Evolutionary conservation across 1,284 basidiomycete genomes (phyloP).

Genomic region (Rhodotorula sp.): DNA sequence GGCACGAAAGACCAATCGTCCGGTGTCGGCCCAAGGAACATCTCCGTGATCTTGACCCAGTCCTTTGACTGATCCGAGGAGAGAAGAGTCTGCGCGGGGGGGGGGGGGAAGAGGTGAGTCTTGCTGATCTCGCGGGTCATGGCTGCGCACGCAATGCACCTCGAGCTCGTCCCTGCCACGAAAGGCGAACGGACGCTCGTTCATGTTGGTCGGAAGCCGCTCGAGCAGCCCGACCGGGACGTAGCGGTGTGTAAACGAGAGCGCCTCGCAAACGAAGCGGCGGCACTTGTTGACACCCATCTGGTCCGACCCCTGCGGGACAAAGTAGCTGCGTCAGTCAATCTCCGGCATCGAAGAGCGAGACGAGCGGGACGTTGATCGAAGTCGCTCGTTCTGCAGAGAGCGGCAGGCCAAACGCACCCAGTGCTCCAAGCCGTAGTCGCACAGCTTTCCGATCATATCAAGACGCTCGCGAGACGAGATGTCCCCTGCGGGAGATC

Average conservation of each 20-base stretch:
- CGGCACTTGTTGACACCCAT: constrained; percentile 85
- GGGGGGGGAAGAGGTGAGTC: background rate
- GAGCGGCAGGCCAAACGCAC: constrained; percentile 8
- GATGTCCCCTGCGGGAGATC: constrained; percentile 67
- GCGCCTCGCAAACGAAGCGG: constrained; percentile 88
- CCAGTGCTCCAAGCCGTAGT: constrained; percentile 51
- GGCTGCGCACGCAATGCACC: constrained; percentile 31
- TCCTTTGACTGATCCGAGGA: constrained; percentile 78
- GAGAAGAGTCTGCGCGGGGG: constrained; percentile 68
- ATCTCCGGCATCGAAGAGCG: background rate
- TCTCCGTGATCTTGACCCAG: constrained; percentile 85
- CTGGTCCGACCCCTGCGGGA: constrained; percentile 70
- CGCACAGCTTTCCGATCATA: constrained; percentile 70
- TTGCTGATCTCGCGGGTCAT: too few relatives aligned
- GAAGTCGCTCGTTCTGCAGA: background rate
- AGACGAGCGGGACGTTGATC: too few relatives aligned
- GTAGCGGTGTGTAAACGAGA: constrained; percentile 94
- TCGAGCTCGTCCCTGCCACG: constrained; percentile 75
- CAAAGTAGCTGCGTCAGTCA: background rate
- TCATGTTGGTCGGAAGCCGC: constrained; percentile 72
- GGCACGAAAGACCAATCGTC: constrained; percentile 61
- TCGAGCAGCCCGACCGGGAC: constrained; percentile 93
- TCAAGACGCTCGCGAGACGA: constrained; percentile 85
- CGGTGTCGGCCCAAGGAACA: constrained; percentile 78
- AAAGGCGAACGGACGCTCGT: constrained; percentile 67